Evolutionary conservation across 1,139 yeast species (phyloP), one percentile per base, ranked within the genome.

Genomic region (Blastobotrys malaysiensis): DNA sequence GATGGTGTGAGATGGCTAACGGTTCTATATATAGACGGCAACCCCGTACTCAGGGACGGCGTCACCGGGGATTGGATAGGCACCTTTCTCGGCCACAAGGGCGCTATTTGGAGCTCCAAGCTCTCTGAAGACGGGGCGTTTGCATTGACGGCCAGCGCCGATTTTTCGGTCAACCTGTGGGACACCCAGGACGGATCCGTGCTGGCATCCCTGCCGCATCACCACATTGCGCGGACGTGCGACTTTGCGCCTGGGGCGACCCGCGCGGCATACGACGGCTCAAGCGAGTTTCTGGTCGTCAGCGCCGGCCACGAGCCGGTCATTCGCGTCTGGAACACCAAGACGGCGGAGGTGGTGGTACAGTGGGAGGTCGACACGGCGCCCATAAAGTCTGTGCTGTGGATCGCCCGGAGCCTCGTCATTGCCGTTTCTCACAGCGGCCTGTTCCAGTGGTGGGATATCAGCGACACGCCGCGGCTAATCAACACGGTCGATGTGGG

Each of bases 61-160:
- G 64, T 66, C 20, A 70, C 73, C 13, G 75, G 75, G 1, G 75
- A 71, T 57, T 71, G 75, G 75, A 62, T 71, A 31, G 75, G 75
- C 31, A 70, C 75, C 3, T 71, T 66, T 52, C 56, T 70, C 9
- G 75, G 75, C 11, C 75, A 71, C 52, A 69, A 70, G 51, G 75
- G 75, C 3, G 73, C 75, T 5, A 67, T 68, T 5, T 69, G 73
- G 73, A 67, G 73, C 50, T 64, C 71, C n/a, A 57, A 69, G 20
- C 52, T 71, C 43, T 64, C 69, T 21, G 49, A 55, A 3, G 66
- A 66, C 51, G 69, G 67, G 6, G 51, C 56, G 2, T 55, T 53
- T 51, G 70, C 70, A 5, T 64, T 66, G 13, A 69, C 73, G 3
- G 71, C 73, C 2, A 67, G 73, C 45, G 74, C 74, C 5, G 75